phyloP scores from a whole-genome alignment of 1,139 yeast species.

The Pichia sp. region DNA sequence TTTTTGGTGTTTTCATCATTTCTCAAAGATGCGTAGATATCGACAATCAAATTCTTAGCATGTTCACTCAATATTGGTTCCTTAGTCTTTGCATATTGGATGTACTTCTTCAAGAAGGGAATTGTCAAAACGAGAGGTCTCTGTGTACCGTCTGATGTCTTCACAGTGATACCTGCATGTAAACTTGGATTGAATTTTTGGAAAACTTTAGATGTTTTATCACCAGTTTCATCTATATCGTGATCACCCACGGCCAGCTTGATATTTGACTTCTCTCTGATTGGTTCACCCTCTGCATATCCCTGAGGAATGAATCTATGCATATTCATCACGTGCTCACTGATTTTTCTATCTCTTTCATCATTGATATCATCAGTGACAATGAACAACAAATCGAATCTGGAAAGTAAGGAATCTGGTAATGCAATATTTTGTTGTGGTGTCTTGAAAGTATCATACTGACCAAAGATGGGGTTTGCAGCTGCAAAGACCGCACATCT shows the following conservation, averaged over 20 bases:
- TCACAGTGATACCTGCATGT: constrained; percentile 64
- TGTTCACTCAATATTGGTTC: constrained; percentile 72
- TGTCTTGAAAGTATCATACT: constrained; percentile 91
- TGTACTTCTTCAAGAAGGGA: constrained; percentile 82
- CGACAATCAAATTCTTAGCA: constrained; percentile 79
- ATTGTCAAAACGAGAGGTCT: constrained; percentile 67
- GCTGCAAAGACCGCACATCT: constrained; percentile 98
- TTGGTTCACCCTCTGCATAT: constrained; percentile 87
- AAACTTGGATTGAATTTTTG: constrained; percentile 67
- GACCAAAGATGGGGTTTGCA: constrained; percentile 97
- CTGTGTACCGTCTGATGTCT: constrained; percentile 24
- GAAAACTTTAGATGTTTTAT: constrained; percentile 11
- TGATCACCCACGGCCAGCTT: constrained; percentile 74
- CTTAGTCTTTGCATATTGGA: constrained; percentile 91
- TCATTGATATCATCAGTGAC: constrained; percentile 95
- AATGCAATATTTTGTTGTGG: constrained; percentile 96
- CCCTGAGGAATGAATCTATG: constrained; percentile 90
- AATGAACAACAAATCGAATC: constrained; percentile 91
- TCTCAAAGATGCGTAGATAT: constrained; percentile 73
- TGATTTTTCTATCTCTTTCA: constrained; percentile 73
- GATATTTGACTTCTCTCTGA: constrained; percentile 65
- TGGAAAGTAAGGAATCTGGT: constrained; percentile 93
- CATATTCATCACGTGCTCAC: constrained; percentile 93
- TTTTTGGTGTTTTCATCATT: constrained; percentile 73
- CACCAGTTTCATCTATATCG: constrained; percentile 10